A percentile compares a stretch with the other conserved stretches of the same genome.
Conservation (phyloP, 805 yeast genomes). For the Clavispora fructus region DNA sequence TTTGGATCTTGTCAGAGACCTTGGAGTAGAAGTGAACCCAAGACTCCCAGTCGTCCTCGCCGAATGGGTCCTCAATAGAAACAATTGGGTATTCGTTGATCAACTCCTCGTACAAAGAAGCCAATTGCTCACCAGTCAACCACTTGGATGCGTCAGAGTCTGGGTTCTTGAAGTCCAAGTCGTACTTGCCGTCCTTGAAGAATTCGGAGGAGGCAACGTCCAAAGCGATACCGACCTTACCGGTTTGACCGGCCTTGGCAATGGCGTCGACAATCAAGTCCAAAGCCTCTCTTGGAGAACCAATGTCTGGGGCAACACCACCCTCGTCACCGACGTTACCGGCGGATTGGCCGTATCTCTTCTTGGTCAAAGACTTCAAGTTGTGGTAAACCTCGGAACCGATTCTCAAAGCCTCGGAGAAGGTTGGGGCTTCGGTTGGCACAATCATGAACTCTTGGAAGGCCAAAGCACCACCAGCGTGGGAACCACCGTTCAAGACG, state of each 20-base stretch:
- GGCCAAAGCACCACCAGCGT: constrained; percentile 99
- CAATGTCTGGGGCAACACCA: constrained; percentile 99
- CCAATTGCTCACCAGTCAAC: constrained; percentile 85
- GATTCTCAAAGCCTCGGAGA: constrained; percentile 93
- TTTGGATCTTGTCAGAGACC: constrained; percentile 69
- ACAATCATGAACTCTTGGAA: constrained; percentile 99
- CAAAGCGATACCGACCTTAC: constrained; percentile 85
- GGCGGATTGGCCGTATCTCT: constrained; percentile 95
- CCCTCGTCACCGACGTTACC: constrained; percentile 99
- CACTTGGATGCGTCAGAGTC: constrained; percentile 84
- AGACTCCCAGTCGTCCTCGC: constrained; percentile 99
- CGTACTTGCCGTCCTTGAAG: constrained; percentile 95
- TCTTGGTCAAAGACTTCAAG: constrained; percentile 88
- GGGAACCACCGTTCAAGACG: constrained; percentile 99
- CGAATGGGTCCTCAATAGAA: constrained; percentile 98
- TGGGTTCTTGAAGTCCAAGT: constrained; percentile 98
- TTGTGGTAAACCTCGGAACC: constrained; percentile 98
- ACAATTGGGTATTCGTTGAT: constrained; percentile 93
- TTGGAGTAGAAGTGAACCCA: constrained; percentile 82
- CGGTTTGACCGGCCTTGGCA: constrained; percentile 91
- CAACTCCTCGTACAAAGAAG: constrained; percentile 75
- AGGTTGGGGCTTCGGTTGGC: constrained; percentile 84
- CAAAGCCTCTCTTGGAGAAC: constrained; percentile 93
- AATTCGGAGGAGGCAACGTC: constrained; percentile 98
- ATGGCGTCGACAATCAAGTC: constrained; percentile 90